Conservation (phyloP, 208 protist genomes). For the Acanthamoeba quina region DNA sequence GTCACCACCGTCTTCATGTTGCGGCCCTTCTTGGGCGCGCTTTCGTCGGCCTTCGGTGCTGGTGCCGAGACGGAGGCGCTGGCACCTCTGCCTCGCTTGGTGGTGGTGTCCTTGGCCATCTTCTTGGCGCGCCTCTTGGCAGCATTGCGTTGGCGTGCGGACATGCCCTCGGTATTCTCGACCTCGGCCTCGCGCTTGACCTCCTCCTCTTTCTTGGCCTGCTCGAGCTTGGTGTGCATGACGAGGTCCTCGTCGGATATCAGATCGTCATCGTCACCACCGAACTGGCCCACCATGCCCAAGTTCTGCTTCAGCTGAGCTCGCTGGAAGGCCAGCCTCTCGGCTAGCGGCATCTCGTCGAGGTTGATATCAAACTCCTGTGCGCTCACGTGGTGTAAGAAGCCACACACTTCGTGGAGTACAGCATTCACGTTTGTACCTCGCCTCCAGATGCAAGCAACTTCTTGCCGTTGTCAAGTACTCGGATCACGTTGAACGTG, state of each 20-base stretch:
- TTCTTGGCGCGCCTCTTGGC: not conserved
- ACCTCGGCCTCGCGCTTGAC: conserved; percentile 57
- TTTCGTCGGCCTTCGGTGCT: not conserved
- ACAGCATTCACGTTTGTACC: not conserved
- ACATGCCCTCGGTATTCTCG: conserved; percentile 37
- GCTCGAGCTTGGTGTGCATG: not conserved
- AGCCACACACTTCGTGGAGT: no score
- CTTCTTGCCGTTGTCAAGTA: conserved; percentile 77
- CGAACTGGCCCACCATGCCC: conserved; percentile 7
- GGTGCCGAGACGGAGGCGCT: not conserved
- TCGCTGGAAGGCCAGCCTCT: conserved; percentile 70
- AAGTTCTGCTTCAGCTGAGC: conserved; percentile 65
- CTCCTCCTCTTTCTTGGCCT: not conserved
- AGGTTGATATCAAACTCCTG: conserved; percentile 73
- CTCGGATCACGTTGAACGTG: conserved; percentile 83
- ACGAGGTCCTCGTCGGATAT: not conserved
- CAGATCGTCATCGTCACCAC: not conserved
- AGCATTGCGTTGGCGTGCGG: conserved; percentile 32
- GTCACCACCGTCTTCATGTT: conserved; percentile 74
- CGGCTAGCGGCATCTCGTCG: conserved; percentile 7
- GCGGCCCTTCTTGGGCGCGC: not conserved
- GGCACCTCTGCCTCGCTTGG: no score
- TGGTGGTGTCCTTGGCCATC: not conserved
- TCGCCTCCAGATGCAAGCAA: conserved; percentile 81
- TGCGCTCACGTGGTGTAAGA: not conserved